A percentile compares a stretch with the other conserved stretches of the same genome.
Evolutionary conservation across 1,284 basidiomycete genomes (phyloP).

Genomic region (Apiotrichum gracile): DNA sequence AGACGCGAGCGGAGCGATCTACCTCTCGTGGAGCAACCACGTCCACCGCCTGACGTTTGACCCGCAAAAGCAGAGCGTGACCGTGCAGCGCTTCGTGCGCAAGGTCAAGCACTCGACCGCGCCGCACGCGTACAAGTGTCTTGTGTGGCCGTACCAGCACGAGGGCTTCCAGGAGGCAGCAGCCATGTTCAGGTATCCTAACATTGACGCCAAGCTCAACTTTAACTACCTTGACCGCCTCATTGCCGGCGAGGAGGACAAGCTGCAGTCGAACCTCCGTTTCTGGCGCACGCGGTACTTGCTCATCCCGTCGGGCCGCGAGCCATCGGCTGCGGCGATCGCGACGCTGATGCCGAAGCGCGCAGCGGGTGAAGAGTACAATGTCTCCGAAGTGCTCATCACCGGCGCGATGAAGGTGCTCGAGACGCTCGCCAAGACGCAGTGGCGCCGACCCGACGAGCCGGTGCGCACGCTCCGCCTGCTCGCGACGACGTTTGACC

Average conservation of each 20-base stretch:
- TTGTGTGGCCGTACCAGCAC: conserved; percentile 88
- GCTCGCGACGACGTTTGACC: conserved; percentile 73
- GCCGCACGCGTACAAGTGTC: conserved; percentile 72
- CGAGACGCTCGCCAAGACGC: conserved; percentile 73
- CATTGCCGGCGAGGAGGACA: conserved; percentile 76
- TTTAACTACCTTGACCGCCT: conserved; percentile 51
- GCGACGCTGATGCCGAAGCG: conserved; percentile 52
- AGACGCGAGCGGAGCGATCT: conserved; percentile 66
- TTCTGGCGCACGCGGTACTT: conserved; percentile 97
- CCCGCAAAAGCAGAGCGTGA: conserved; percentile 70
- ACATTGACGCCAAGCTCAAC: conserved; percentile 38
- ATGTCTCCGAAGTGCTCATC: conserved; percentile 80
- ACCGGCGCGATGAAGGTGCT: conserved; percentile 87
- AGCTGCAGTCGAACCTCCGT: conserved; percentile 70
- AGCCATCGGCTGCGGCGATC: conserved; percentile 50
- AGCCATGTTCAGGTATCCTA: conserved; percentile 68
- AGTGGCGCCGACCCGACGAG: conserved; percentile 66
- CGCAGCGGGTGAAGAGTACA: conserved; percentile 64
- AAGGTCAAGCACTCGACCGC: conserved; percentile 58
- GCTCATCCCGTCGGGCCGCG: conserved; percentile 74
- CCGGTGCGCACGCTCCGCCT: conserved; percentile 56
- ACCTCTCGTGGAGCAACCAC: conserved; percentile 89
- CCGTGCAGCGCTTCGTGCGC: conserved; percentile 80
- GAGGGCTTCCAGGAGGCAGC: conserved; percentile 75
- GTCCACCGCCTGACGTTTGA: conserved; percentile 85